Conservation (phyloP, 2,329 filamentous ascomycete species). For the Sphaerostilbella broomeana region DNA sequence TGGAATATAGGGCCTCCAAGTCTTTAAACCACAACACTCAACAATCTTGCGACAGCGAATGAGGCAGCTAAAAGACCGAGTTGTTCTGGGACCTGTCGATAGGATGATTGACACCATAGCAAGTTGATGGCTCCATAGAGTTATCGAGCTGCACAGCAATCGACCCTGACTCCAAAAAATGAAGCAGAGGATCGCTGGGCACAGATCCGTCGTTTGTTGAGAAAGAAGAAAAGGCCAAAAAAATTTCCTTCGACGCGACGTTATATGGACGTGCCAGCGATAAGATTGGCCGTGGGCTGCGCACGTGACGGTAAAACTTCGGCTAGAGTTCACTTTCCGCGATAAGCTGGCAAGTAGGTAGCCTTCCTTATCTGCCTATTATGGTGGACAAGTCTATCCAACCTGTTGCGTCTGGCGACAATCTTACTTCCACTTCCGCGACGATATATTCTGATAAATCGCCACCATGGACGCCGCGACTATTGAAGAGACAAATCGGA, state of each 20-base stretch:
- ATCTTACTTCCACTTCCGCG: background rate
- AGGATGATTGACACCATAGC: slow-evolving; percentile 78
- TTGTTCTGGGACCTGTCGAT: slow-evolving; percentile 94
- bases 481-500: slow-evolving; percentile 90
- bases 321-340: slow-evolving; percentile 1
- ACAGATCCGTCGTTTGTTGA: slow-evolving; percentile 67
- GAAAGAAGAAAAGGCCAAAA: slow-evolving; percentile 31
- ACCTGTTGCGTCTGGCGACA: background rate
- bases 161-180: slow-evolving; percentile 53
- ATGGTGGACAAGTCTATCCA: no score
- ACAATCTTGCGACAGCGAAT: slow-evolving; percentile 54
- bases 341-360: background rate
- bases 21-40: slow-evolving; percentile 58
- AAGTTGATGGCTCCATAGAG: slow-evolving; percentile 68
- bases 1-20: slow-evolving; percentile 78
- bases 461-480: slow-evolving; percentile 57
- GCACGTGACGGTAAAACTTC: slow-evolving; percentile 9
- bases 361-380: background rate
- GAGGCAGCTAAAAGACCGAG: slow-evolving; percentile 54
- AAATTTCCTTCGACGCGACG: slow-evolving; percentile 26
- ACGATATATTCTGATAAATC: background rate
- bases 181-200: slow-evolving; percentile 67
- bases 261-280: slow-evolving; percentile 9
- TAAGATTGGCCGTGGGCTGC: slow-evolving; percentile 5
- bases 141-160: slow-evolving; percentile 82